Evolutionary conservation across 2,329 filamentous ascomycete species (phyloP).

Genomic region (Talaromyces verruculosus): DNA sequence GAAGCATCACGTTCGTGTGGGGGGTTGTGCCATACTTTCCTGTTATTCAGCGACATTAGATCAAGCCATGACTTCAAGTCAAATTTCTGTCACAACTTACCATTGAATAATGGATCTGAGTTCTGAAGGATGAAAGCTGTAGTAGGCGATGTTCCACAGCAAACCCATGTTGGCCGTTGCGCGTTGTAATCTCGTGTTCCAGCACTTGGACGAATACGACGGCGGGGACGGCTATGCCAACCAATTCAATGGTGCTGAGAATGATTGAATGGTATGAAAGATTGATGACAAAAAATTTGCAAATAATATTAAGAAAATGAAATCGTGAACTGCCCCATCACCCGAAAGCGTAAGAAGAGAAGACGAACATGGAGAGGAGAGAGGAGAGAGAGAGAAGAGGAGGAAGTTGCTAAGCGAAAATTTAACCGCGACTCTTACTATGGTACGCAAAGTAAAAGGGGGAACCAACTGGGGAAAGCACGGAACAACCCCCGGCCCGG

Average conservation of each 20-base stretch:
- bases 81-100: conserved; percentile 49
- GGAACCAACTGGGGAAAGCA: conserved; percentile 3
- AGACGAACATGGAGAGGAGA: conserved; percentile 22
- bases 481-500: conserved; percentile 4
- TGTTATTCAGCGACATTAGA: conserved; percentile 39
- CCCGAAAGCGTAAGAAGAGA: conserved; percentile 7
- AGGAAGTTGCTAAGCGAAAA: conserved; percentile 20
- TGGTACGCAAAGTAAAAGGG: background rate
- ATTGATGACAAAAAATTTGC: background rate
- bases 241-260: background rate
- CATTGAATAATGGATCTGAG: conserved; percentile 85
- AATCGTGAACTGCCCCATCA: background rate
- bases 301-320: background rate
- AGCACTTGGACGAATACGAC: conserved; percentile 7
- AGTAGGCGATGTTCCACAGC: conserved; percentile 63
- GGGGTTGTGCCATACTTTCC: conserved; percentile 96
- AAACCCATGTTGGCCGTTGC: conserved; percentile 38
- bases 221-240: background rate
- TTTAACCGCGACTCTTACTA: conserved; percentile 3
- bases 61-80: conserved; percentile 2
- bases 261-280: too few relatives aligned
- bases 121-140: conserved; percentile 71
- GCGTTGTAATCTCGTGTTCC: conserved; percentile 12
- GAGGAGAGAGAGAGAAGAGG: conserved; percentile 23
- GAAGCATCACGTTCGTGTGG: conserved; percentile 77